Evolutionary conservation across 202 grass and related monocot species (phyloP), one percentile per base, ranked within the genome.

Genomic region (Setaria viridis): DNA sequence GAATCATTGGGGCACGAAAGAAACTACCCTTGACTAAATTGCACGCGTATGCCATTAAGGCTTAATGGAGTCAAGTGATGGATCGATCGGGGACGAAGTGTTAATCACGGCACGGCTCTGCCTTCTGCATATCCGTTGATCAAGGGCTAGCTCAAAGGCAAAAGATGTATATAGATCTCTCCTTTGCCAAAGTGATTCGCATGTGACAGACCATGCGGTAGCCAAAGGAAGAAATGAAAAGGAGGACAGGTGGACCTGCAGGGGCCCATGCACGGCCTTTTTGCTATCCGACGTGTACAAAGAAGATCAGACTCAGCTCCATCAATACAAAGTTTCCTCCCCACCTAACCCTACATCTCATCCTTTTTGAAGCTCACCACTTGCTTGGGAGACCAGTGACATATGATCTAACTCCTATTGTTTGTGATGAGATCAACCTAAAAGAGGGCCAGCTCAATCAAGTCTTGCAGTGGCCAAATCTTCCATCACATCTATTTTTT

Each of bases 1-100:
- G 7, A 11, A 29, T 60, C 11, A 11, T 29, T 21, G 20, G 57
- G n/a, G 2, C 57, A 65, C 30, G 12, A 65, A 65, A 35, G 32
- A 35, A 64, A 64, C 62, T 32, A 65, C 62, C 32, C 62, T 65
- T 65, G 62, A 65, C 30, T 65, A 65, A 65, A 65, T 13, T 34
- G 62, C 62, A 65, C 62, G 62, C 57, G 62, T 6, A 32, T 65
- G 11, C 32, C 12, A 63, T 63, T 2, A 32, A 33, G 33, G 12
- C 11, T 33, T 34, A 63, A 63, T 65, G 13, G 30, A n/a, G 3
- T 3, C 55, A 10, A 0, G 6, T 60, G 57, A 9, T 21, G 57
- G 56, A 48, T 48, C 2, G 48, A 50, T 50, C 49, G 11, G 12
- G 34, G 13, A 35, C 5, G 62, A 65, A 35, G 16, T 65, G 62